These are phyloP conservation scores for Salvia splendens DNA, from an alignment of 257 asterid species.

Conservation along the genomic window DNA sequence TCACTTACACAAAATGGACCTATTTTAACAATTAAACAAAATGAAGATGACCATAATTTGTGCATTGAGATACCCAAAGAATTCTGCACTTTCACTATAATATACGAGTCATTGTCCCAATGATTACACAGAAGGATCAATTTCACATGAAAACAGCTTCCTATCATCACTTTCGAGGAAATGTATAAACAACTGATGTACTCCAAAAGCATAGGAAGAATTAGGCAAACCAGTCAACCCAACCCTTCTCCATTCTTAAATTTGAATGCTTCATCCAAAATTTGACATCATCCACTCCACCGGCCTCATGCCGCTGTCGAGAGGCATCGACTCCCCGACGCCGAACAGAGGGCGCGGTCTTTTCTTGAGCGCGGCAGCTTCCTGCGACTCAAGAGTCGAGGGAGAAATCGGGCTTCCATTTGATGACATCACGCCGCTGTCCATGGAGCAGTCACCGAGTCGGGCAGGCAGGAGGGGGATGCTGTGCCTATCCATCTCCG, in stretches of 20 bases:
- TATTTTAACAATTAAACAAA: not conserved
- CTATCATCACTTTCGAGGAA: conserved; percentile 30
- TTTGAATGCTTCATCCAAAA: conserved; percentile 38
- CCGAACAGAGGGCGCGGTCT: conserved; percentile 51
- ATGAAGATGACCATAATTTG: not conserved
- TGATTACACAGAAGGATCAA: conserved; percentile 25
- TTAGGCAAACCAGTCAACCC: not conserved
- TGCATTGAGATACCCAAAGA: conserved; percentile 13
- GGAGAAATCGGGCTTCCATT: conserved; percentile 48
- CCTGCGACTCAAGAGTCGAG: conserved; percentile 40
- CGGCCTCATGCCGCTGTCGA: conserved; percentile 47
- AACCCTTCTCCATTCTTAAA: conserved; percentile 14
- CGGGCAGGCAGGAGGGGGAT: conserved; percentile 45
- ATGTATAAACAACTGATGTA: conserved; percentile 43
- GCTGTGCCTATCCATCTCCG: conserved; percentile 34
- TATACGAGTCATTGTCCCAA: conserved; percentile 6
- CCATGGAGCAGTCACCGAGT: conserved; percentile 56
- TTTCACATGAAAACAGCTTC: conserved; percentile 22
- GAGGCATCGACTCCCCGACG: conserved; percentile 42
- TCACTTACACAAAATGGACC: not conserved
- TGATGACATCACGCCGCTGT: conserved; percentile 47
- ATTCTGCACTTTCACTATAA: conserved; percentile 26
- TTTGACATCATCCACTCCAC: conserved; percentile 75
- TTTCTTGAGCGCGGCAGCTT: conserved; percentile 61
- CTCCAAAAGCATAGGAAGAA: conserved; percentile 19